Conservation (phyloP, 352 stramenopile genomes). For the Thalassiosira exigua region DNA sequence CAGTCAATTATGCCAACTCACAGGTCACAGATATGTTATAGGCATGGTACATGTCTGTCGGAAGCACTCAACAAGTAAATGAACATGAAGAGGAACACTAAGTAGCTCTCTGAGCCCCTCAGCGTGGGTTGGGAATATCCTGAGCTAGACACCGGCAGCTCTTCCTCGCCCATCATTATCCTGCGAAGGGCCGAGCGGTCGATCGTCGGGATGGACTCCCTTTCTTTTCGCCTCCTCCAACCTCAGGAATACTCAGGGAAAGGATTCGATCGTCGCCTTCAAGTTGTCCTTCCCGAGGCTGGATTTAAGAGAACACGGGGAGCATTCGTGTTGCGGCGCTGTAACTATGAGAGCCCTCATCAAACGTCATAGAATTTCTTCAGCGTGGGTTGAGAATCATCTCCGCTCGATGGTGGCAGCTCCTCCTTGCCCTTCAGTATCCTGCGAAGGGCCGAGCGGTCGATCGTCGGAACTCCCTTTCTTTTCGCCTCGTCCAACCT, state of each 20-base stretch:
- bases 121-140: conserved; percentile 4
- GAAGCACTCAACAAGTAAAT: too few relatives aligned
- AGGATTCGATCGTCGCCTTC: conserved; percentile 65
- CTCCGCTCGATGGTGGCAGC: conserved; percentile 10
- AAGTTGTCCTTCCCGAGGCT: conserved; percentile 59
- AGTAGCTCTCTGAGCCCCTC: too few relatives aligned
- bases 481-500: conserved; percentile 16
- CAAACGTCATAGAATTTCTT: conserved; percentile 18
- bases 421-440: conserved; percentile 25
- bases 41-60: too few relatives aligned
- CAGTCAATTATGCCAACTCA: too few relatives aligned
- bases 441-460: conserved; percentile 16
- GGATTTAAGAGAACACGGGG: too few relatives aligned
- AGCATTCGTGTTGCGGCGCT: too few relatives aligned
- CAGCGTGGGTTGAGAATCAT: conserved; percentile 12
- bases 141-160: conserved; percentile 10
- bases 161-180: conserved; percentile 21
- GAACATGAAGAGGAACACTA: too few relatives aligned
- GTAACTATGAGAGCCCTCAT: too few relatives aligned
- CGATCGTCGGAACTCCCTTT: conserved; percentile 28
- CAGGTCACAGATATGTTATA: too few relatives aligned
- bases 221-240: conserved; percentile 25
- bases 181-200: conserved; percentile 16
- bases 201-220: conserved; percentile 24
- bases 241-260: conserved; percentile 53